Base-by-base conservation (phyloP, 1,139 yeast species). In the Yamadazyma sp. region DNA sequence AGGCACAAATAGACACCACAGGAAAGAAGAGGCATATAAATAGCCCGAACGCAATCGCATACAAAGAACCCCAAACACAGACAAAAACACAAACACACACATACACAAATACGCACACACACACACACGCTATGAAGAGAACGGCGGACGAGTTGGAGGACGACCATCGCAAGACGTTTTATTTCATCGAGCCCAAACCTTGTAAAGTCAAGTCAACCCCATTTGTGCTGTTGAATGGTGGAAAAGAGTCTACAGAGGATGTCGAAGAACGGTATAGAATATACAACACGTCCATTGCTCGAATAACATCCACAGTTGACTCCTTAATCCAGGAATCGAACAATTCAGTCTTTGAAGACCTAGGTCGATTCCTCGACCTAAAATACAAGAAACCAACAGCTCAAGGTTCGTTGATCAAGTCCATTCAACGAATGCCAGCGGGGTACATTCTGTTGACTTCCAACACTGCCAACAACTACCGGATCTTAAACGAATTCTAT, bases 401-500 rank as follows among this genome's bases (percentile, higher is more conserved):
- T 9, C 3, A 12, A 7, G 17, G 17, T 8, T 22, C 31, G 1
- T 17, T 39, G 8, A 43, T 43, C 6, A 22, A 22, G 4, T 41
- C 44, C 2, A 4, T 24, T 3, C n/a, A 45, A 11, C 65, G 65
- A 41, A 47, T 77, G 7, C 63, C 64, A 2, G 63, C 75, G 2
- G 79, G 74, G 1, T 62, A 77, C 40, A 55, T 81, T 4, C 71
- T 70, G 43, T 62, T 81, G 39, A 78, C 82, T 12, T 68, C 85
- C 12, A 79, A 79, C 50, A 71, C 75, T 7, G 76, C 84, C n/a
- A 77, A 79, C 43, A 80, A 79, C 49, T 56, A 69, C 11, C 59
- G 77, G 23, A 69, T 79, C 16, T 52, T 78, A 18, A 59, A 62
- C 10, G 77, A 77, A 40, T 67, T 77, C 38, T 61, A 61, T 39